Evolutionary conservation across 2,329 filamentous ascomycete genomes (phyloP).

Genomic region (Diaporthe vexans): DNA sequence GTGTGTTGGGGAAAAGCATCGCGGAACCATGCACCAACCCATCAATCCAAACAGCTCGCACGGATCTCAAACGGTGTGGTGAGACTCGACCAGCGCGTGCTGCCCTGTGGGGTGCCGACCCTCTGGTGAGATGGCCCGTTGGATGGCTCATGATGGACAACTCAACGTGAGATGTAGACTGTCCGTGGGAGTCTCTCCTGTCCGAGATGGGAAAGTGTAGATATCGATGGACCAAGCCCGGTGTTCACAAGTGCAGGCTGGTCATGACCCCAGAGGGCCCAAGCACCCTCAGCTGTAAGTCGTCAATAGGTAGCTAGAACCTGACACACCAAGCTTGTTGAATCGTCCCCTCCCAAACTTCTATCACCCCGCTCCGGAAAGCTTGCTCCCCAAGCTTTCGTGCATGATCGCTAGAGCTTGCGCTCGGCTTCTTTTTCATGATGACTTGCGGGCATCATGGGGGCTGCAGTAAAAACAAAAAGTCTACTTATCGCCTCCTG

Average conservation of each 20-base stretch:
- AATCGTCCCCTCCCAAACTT: constrained; percentile 14
- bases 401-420: constrained; percentile 14
- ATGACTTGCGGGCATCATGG: background rate
- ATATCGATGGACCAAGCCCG: background rate
- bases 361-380: constrained; percentile 18
- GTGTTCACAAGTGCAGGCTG: background rate
- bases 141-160: background rate
- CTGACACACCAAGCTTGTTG: constrained; percentile 20
- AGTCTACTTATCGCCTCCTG: background rate
- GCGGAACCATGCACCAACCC: constrained; percentile 18
- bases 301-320: background rate
- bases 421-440: background rate
- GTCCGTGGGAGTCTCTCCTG: background rate
- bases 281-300: background rate
- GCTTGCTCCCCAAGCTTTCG: constrained; percentile 2
- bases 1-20: constrained; percentile 22
- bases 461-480: constrained; percentile 22
- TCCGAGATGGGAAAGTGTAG: background rate
- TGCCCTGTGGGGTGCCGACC: background rate
- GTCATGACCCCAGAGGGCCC: background rate
- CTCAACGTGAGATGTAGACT: background rate
- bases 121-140: background rate
- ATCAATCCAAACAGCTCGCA: constrained; percentile 18
- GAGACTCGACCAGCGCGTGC: background rate
- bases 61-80: constrained; percentile 7